Conservation (phyloP, 2,329 filamentous ascomycete genomes). For the Penicillium oxalicum region DNA sequence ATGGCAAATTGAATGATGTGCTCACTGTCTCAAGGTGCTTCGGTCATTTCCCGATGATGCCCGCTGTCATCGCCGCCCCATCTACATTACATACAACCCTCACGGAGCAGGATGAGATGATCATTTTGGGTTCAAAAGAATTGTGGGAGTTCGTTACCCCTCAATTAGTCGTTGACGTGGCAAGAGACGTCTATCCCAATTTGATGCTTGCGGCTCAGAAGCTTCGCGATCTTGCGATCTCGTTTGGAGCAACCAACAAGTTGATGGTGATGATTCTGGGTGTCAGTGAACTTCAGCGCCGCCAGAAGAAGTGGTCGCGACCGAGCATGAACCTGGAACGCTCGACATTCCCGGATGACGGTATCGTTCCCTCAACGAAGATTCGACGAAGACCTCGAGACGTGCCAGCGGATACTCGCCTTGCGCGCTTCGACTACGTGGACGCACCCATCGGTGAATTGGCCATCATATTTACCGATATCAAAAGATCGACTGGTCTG, state of each 20-base stretch:
- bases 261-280: conserved; percentile 99
- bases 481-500: conserved; percentile 93
- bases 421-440: conserved; percentile 85
- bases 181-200: conserved; percentile 76
- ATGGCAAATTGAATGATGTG: conserved; percentile 86
- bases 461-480: conserved; percentile 94
- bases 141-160: conserved; percentile 92
- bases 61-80: conserved; percentile 85
- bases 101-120: conserved; percentile 85
- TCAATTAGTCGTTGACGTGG: conserved; percentile 86
- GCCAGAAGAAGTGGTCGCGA: conserved; percentile 68
- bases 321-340: conserved; percentile 82
- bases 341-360: conserved; percentile 60
- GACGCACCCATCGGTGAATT: conserved; percentile 86
- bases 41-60: conserved; percentile 88
- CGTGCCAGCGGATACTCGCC: conserved; percentile 69
- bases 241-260: conserved; percentile 88
- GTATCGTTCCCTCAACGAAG: conserved; percentile 57
- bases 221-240: conserved; percentile 87
- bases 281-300: conserved; percentile 81
- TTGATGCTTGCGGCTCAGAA: conserved; percentile 94
- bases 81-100: conserved; percentile 72
- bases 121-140: conserved; percentile 83
- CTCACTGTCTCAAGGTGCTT: conserved; percentile 92
- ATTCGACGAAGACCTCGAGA: conserved; percentile 57